These are phyloP conservation scores for Lentinus polychrous DNA, from an alignment of 1,284 basidiomycete genomes.

Conservation along the genomic window DNA sequence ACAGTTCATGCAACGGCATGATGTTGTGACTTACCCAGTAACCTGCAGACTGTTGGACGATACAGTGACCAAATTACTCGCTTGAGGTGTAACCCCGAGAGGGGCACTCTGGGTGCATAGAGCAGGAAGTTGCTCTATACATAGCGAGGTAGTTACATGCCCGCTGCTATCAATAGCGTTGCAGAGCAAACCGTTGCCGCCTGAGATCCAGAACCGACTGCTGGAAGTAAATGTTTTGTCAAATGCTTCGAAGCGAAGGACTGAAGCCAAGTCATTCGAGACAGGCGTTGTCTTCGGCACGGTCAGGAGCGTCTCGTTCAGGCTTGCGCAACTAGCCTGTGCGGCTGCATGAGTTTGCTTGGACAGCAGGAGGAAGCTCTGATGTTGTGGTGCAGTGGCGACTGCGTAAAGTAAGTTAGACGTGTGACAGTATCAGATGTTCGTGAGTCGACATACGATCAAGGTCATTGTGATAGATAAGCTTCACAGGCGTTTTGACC, in stretches of 20 bases:
- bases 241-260: conserved; percentile 22
- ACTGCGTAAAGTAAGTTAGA: conserved; percentile 11
- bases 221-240: conserved; percentile 12
- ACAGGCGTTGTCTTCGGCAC: conserved; percentile 20
- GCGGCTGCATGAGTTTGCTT: conserved; percentile 14
- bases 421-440: not conserved
- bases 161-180: conserved; percentile 19
- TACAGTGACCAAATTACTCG: conserved; percentile 17
- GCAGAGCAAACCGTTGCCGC: conserved; percentile 16
- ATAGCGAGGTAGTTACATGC: conserved; percentile 15
- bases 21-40: conserved; percentile 22
- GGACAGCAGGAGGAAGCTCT: conserved; percentile 20
- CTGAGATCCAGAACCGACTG: conserved; percentile 24
- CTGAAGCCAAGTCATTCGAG: conserved; percentile 16
- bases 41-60: conserved; percentile 18
- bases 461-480: conserved; percentile 25
- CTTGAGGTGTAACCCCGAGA: conserved; percentile 13
- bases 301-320: conserved; percentile 22
- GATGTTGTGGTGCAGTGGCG: conserved; percentile 15
- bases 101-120: conserved; percentile 24
- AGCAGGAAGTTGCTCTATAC: conserved; percentile 18
- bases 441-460: conserved; percentile 14
- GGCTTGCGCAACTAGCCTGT: conserved; percentile 14
- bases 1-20: not conserved
- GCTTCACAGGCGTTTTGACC: not conserved